These are phyloP conservation scores for Ricinus communis DNA, from an alignment of 345 rosid genomes.

Conservation along the genomic window DNA sequence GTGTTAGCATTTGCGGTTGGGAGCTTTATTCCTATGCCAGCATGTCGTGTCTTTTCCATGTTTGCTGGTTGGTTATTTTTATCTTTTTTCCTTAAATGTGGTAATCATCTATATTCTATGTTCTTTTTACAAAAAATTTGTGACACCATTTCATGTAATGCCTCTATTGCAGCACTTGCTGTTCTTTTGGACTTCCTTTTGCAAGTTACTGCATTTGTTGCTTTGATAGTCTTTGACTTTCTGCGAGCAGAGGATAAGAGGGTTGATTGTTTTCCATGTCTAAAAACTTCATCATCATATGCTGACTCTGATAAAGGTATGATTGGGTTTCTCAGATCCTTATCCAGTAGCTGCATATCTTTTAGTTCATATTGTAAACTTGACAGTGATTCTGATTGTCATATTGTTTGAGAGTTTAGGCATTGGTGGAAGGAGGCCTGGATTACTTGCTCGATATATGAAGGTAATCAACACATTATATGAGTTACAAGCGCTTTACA, in stretches of 20 bases:
- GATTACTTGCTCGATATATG: constrained; percentile 87
- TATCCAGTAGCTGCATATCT: not conserved
- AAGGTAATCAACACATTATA: constrained; percentile 53
- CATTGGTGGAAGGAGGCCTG: constrained; percentile 55
- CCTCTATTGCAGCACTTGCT: constrained; percentile 74
- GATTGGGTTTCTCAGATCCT: constrained; percentile 5
- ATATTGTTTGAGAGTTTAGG: constrained; percentile 48
- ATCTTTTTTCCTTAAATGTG: constrained; percentile 6
- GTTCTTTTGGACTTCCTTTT: constrained; percentile 93
- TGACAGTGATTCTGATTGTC: constrained; percentile 22
- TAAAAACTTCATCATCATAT: constrained; percentile 49
- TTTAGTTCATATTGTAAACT: constrained; percentile 16
- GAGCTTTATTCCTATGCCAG: constrained; percentile 94
- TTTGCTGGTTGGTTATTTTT: constrained; percentile 70
- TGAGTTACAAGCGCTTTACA: too few species aligned
- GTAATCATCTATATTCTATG: not conserved
- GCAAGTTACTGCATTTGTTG: constrained; percentile 96
- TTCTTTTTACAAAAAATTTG: not conserved
- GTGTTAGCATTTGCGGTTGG: constrained; percentile 97
- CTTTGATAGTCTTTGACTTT: constrained; percentile 87
- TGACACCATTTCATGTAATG: constrained; percentile 5
- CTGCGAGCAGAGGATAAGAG: constrained; percentile 70
- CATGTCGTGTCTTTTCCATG: constrained; percentile 96
- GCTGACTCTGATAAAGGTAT: constrained; percentile 70
- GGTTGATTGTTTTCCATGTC: constrained; percentile 90